These are phyloP conservation scores for Rhizoctonia solani DNA, from an alignment of 1,284 basidiomycete species.

Conservation along the genomic window DNA sequence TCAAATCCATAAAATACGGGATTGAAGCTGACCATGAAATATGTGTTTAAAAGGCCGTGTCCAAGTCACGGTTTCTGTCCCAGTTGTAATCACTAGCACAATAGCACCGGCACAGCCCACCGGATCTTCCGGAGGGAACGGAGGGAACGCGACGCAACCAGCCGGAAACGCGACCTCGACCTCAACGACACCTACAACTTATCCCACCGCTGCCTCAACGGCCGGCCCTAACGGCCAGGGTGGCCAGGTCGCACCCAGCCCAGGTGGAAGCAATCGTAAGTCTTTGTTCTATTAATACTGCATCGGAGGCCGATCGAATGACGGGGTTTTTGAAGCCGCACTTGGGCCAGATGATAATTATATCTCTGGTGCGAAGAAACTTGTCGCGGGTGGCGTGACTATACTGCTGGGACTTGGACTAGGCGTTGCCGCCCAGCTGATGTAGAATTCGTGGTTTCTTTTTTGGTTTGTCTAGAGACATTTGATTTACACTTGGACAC, in stretches of 20 bases:
- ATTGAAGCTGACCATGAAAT: no score
- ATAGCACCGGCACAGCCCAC: background rate
- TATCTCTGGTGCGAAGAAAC: conserved; percentile 4
- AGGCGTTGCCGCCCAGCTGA: background rate
- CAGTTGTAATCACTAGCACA: conserved; percentile 3
- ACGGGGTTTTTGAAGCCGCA: background rate
- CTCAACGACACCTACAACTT: conserved; percentile 8
- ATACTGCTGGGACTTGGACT: conserved; percentile 11
- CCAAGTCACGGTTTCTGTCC: conserved; percentile 15
- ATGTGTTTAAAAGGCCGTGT: conserved; percentile 13
- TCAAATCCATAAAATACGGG: background rate
- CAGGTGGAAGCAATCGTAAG: conserved; percentile 4
- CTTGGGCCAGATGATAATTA: conserved; percentile 20
- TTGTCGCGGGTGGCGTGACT: conserved; percentile 9
- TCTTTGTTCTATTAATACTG: background rate
- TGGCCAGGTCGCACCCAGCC: conserved; percentile 3
- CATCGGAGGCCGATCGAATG: background rate
- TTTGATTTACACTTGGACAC: no score
- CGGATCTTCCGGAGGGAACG: background rate
- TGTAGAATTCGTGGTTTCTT: background rate
- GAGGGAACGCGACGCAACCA: background rate
- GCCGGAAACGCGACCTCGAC: background rate
- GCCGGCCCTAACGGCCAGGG: conserved; percentile 3
- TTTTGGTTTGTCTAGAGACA: background rate
- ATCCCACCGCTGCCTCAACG: background rate